Evolutionary conservation across 306 rosid genomes (phyloP), one percentile per base, ranked within the genome.

Genomic region (Macrotyloma uniflorum): DNA sequence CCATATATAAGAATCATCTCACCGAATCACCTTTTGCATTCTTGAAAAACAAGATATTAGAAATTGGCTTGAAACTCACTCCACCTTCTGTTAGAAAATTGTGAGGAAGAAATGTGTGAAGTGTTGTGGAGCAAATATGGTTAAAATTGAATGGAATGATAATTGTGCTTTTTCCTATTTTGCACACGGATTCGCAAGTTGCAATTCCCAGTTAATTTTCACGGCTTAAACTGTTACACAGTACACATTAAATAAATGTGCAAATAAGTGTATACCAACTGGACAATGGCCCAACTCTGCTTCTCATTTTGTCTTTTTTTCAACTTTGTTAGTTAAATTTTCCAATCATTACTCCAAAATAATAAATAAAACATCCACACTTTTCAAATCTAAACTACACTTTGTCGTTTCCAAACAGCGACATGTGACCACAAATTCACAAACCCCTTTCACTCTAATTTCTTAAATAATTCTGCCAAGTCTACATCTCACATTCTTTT

Each of bases 261-360:
- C 46, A n/a, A 32, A 63, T 18, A 63, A 63, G 26, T 32, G 69
- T 35, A n/a, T 63, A 35, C 46, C 69, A 63, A 63, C 46, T 18
- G 18, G 69, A 33, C 69, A 33, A n/a, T 36, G 70, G n/a, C 49
- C 49, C 49, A 35, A 64, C 8, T 19, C 47, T 19, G n/a, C 4
- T 64, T 64, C 35, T 64, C 0, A 64, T 64, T 35, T 64, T 64
- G 28, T 64, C 67, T 33, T 63, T 15, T 36, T 36, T 36, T 36
- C 49, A 64, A 18, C 30, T 64, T 36, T 63, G 69, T n/a, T 33
- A 36, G 49, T 35, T 64, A 35, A 18, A 64, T 64, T 18, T 64
- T 19, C 28, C 70, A 35, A 64, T 18, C 70, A 64, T 36, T 35
- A 35, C 70, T 64, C 16, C 14, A 64, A 64, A 35, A 4, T 18